A percentile compares a stretch with the other conserved stretches of the same genome.
phyloP scores from a whole-genome alignment of 176 grass and related monocot species.

The Paspalum notatum region DNA sequence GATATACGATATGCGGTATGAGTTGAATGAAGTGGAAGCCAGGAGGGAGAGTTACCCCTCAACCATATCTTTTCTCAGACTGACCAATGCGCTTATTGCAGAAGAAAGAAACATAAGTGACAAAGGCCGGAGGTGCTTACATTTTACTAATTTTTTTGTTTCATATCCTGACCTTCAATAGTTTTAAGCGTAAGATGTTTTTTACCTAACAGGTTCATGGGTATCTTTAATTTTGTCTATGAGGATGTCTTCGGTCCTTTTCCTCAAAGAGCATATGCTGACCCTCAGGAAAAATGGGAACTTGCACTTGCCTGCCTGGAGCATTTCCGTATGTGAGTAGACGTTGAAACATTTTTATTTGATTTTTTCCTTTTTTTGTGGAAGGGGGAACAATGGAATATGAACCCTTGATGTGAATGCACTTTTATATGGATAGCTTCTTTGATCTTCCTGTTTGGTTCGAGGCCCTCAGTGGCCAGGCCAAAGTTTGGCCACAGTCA shows the following conservation, averaged over 20 bases:
- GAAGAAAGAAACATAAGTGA: slow-evolving; percentile 86
- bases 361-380: background rate
- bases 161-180: slow-evolving; percentile 27
- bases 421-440: background rate
- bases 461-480: too few relatives aligned
- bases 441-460: background rate
- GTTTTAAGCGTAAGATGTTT: slow-evolving; percentile 3
- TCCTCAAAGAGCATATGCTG: slow-evolving; percentile 87
- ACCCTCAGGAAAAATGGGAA: slow-evolving; percentile 93
- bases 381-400: background rate
- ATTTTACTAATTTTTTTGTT: slow-evolving; percentile 34
- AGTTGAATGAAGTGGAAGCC: slow-evolving; percentile 98
- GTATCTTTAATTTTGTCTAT: slow-evolving; percentile 96
- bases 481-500: too few relatives aligned
- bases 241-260: slow-evolving; percentile 95
- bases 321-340: slow-evolving; percentile 87
- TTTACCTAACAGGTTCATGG: slow-evolving; percentile 65
- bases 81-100: slow-evolving; percentile 91
- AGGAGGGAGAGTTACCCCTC: slow-evolving; percentile 96
- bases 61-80: slow-evolving; percentile 95
- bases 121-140: slow-evolving; percentile 72
- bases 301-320: slow-evolving; percentile 86
- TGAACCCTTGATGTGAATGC: background rate
- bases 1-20: slow-evolving; percentile 97
- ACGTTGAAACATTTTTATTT: slow-evolving; percentile 19